Percentiles rank a stretch among this genome's conserved stretches.
Conservation (phyloP, 108 stramenopile genomes). For the Discostella pseudostelligera region DNA sequence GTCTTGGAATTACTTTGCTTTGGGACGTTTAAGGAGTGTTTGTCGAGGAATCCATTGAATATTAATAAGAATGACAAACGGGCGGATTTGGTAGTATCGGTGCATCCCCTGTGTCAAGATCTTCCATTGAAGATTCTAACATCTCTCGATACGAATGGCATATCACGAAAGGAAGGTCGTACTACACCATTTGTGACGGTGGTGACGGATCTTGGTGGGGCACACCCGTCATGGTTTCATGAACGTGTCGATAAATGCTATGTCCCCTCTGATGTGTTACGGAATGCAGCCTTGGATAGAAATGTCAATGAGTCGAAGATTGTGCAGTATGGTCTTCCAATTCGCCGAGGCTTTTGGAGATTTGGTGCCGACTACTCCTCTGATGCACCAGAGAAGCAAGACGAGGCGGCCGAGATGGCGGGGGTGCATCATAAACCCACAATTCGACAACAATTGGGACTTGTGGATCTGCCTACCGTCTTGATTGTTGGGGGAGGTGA, state of each 20-base stretch:
- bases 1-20: slow-evolving; percentile 55
- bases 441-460: slow-evolving; percentile 62
- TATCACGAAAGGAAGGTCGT: slow-evolving; percentile 36
- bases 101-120: slow-evolving; percentile 95
- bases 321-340: slow-evolving; percentile 90
- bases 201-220: slow-evolving; percentile 95
- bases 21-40: slow-evolving; percentile 52
- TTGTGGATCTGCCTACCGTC: slow-evolving; percentile 75
- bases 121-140: slow-evolving; percentile 81
- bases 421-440: slow-evolving; percentile 43
- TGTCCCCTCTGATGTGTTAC: slow-evolving; percentile 85
- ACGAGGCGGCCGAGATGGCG: slow-evolving; percentile 32
- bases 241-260: slow-evolving; percentile 85
- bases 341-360: slow-evolving; percentile 92
- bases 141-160: slow-evolving; percentile 54
- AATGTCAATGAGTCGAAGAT: slow-evolving; percentile 65
- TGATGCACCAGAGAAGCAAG: slow-evolving; percentile 10
- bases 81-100: slow-evolving; percentile 93
- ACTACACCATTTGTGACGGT: slow-evolving; percentile 92
- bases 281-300: slow-evolving; percentile 58
- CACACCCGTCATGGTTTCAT: slow-evolving; percentile 94
- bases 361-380: slow-evolving; percentile 35
- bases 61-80: slow-evolving; percentile 36
- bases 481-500: slow-evolving; percentile 95
- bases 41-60: slow-evolving; percentile 50